Evolutionary conservation across 1,284 basidiomycete genomes (phyloP).

Genomic region (Anthracocystis walkeri): DNA sequence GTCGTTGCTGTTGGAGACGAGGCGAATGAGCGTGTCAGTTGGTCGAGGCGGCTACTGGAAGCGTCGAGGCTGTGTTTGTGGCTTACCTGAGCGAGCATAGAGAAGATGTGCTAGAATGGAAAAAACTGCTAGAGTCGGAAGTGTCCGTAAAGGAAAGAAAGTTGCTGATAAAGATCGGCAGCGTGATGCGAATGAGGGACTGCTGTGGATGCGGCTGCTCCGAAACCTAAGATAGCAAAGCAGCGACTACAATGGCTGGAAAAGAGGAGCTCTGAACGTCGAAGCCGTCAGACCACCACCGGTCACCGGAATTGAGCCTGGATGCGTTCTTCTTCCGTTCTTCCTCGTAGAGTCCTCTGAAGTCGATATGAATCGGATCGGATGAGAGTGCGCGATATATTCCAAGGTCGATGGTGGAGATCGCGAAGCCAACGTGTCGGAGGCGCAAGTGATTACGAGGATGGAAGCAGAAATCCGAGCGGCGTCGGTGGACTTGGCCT

Average conservation of each 20-base stretch:
- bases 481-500: neutral
- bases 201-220: slow-evolving; percentile 3
- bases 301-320: neutral
- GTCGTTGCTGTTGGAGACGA: slow-evolving; percentile 25
- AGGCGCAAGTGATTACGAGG: no score
- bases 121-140: neutral
- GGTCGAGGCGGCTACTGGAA: neutral
- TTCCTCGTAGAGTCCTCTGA: neutral
- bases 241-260: neutral
- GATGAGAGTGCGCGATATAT: no score
- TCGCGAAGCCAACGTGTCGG: no score
- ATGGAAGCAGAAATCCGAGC: no score
- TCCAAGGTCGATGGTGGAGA: no score
- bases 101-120: slow-evolving; percentile 1
- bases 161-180: neutral
- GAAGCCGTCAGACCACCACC: neutral
- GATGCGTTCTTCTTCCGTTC: neutral
- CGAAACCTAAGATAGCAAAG: neutral
- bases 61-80: neutral
- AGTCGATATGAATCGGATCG: no score
- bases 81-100: slow-evolving; percentile 39
- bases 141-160: slow-evolving; percentile 5
- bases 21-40: neutral
- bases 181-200: neutral
- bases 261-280: neutral